Evolutionary conservation across 306 rosid genomes (phyloP), one percentile per base, ranked within the genome.

Genomic region (Sindora glabra): DNA sequence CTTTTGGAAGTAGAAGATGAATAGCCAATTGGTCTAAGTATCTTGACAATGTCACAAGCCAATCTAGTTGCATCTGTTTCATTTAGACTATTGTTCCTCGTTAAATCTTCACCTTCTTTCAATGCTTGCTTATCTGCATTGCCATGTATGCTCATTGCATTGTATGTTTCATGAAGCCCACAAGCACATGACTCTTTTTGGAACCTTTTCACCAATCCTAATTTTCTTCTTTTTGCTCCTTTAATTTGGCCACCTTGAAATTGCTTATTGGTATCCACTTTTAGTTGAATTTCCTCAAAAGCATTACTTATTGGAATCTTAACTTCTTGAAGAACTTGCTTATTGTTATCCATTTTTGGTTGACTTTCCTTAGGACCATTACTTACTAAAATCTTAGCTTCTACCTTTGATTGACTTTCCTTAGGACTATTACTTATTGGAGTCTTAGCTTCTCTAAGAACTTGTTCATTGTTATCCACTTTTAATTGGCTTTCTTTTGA

Each of bases 191-290:
- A 57, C 46, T 89, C 90, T 68, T 67, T 79, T 40, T 64, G 86
- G 63, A 89, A 86, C 81, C 95, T 86, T 86, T 82, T 92, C 62
- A 86, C 95, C 44, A 89, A 79, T 73, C 83, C 85, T 29, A 94
- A 81, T 77, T 92, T 92, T 74, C 95, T 81, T 68, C 84, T 77
- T 75, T 71, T 92, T 57, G 88, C 80, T 58, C 94, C 94, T 34
- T 69, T 82, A 41, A 78, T 73, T 15, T 75, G 83, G 61, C 63
- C 75, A 59, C 67, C 75, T 50, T 70, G n/a, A n/a, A n/a, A n/a
- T n/a, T n/a, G n/a, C n/a, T n/a, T n/a, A n/a, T n/a, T n/a, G n/a
- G n/a, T n/a, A n/a, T n/a, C n/a, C n/a, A n/a, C n/a, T n/a, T n/a
- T n/a, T n/a, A n/a, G n/a, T n/a, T n/a, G n/a, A n/a, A n/a, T n/a